Base-by-base conservation (phyloP, 2,329 filamentous ascomycete species). In the Aspergillus sp. region DNA sequence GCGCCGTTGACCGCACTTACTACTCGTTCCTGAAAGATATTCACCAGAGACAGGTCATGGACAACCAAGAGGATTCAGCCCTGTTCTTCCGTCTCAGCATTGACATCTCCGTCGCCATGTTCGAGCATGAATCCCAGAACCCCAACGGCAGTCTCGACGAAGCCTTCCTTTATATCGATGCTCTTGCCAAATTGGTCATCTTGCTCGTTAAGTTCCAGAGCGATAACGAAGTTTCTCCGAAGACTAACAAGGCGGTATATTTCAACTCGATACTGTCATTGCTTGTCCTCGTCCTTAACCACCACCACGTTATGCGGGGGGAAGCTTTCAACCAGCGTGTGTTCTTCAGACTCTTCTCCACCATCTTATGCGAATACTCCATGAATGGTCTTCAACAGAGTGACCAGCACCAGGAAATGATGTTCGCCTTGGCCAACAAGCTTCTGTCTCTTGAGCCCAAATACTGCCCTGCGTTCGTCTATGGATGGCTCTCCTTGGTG, bases 331-430 rank as follows among this genome's bases (percentile, higher is more conserved):
- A 92, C 69, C 90, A 94, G 71, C 88, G 91, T 62, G 88, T 96
- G 31, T 98, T 97, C 81, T 95, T 93, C 84, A 88, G 94, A 50
- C 83, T 99, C 47, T 90, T 97, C 71, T 94, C 92, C 0, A 85
- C 90, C 69, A 83, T 97, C 52, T 82, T 99, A 4, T 91, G 90
- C 73, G 89, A 95, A 67, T 84, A 94, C 57, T 82, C 85, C 29
- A 71, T 80, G 51, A 79, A 85, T 52, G 83, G 83, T 12, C 82
- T 87, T 61, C 82, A 88, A 58, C 72, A 88, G 36, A 73, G 82
- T 50, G 81, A 87, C 56, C 76, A 84, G 20, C 88, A 91, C 66
- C 85, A 86, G 63, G 85, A 89, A 31, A 86, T 96, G 67, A 83
- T 92, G 65, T 77, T 92, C 54, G 87, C 84, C 46, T 85, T 96